These are phyloP conservation scores for Omphalotus guepiniiformis DNA, from an alignment of 768 basidiomycete genomes.

Conservation along the genomic window DNA sequence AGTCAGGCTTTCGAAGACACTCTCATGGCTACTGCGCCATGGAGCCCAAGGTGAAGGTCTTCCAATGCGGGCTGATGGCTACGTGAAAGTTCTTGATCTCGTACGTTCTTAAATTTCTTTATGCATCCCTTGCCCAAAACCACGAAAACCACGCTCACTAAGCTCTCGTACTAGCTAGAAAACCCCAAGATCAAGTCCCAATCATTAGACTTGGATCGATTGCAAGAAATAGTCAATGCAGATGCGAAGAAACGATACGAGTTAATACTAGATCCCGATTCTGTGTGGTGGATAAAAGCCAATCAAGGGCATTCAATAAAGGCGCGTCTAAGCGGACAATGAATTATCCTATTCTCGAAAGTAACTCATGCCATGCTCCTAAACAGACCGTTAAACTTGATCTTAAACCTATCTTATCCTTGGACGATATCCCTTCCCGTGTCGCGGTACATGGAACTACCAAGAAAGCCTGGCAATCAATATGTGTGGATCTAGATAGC, in stretches of 20 bases:
- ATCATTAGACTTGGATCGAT: slow-evolving; percentile 43
- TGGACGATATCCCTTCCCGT: slow-evolving; percentile 59
- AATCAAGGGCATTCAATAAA: slow-evolving; percentile 88
- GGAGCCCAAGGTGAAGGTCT: slow-evolving; percentile 76
- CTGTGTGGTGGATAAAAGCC: slow-evolving; percentile 78
- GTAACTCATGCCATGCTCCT: neutral
- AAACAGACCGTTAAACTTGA: slow-evolving; percentile 65
- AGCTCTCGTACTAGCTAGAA: slow-evolving; percentile 53
- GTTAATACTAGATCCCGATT: slow-evolving; percentile 31
- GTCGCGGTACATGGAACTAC: slow-evolving; percentile 85
- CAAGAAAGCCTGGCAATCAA: slow-evolving; percentile 61
- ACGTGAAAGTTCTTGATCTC: slow-evolving; percentile 74
- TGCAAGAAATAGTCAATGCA: slow-evolving; percentile 61
- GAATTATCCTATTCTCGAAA: neutral
- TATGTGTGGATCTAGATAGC: too few relatives aligned
- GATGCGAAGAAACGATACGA: slow-evolving; percentile 69
- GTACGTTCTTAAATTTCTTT: slow-evolving; percentile 44
- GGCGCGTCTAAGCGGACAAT: slow-evolving; percentile 34
- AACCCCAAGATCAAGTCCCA: slow-evolving; percentile 59
- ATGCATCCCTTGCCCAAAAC: neutral
- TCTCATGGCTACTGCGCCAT: slow-evolving; percentile 91
- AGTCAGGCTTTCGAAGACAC: slow-evolving; percentile 74
- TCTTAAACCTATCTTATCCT: slow-evolving; percentile 50
- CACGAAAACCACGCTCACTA: too few relatives aligned
- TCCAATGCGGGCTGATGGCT: slow-evolving; percentile 79